A percentile compares a stretch with the other conserved stretches of the same genome.
Evolutionary conservation across 805 yeast species (phyloP).

Genomic region (Zygotorulaspora danielsina): DNA sequence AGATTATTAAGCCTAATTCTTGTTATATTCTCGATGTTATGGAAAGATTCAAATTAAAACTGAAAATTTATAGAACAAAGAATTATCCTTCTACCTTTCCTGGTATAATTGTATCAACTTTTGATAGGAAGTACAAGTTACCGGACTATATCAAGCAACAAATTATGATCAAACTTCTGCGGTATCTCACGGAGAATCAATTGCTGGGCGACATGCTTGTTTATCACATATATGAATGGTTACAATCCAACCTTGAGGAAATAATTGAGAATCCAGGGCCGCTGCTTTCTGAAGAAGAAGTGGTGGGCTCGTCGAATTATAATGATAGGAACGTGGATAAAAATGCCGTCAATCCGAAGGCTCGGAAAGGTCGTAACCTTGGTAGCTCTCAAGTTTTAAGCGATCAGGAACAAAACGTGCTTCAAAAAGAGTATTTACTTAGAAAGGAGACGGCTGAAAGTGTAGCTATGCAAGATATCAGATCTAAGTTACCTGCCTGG

Average conservation of each 20-base stretch:
- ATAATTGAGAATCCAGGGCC: slow-evolving; percentile 75
- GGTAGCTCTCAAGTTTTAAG: slow-evolving; percentile 14
- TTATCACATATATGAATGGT: slow-evolving; percentile 69
- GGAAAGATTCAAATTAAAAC: slow-evolving; percentile 31
- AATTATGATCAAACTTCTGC: slow-evolving; percentile 46
- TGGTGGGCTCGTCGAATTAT: slow-evolving; percentile 15
- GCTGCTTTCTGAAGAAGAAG: slow-evolving; percentile 35
- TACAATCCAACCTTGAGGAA: slow-evolving; percentile 54
- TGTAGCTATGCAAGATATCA: slow-evolving; percentile 39
- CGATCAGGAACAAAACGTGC: slow-evolving; percentile 31
- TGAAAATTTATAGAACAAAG: slow-evolving; percentile 43
- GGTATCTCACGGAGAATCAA: slow-evolving; percentile 40
- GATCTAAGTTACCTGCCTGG: slow-evolving; percentile 83
- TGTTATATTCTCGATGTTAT: slow-evolving; percentile 34
- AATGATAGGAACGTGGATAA: not conserved
- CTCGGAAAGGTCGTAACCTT: slow-evolving; percentile 6
- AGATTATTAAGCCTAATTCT: slow-evolving; percentile 28
- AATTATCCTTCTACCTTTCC: slow-evolving; percentile 65
- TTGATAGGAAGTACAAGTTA: slow-evolving; percentile 43
- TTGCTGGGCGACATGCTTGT: slow-evolving; percentile 68
- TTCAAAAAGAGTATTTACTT: slow-evolving; percentile 37
- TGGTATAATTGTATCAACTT: slow-evolving; percentile 56
- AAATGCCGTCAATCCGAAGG: slow-evolving; percentile 7
- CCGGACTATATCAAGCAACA: slow-evolving; percentile 68
- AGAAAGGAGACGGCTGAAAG: slow-evolving; percentile 37